Evolutionary conservation across 441 rosid species (phyloP).

Genomic region (Arabidopsis hybrid): DNA sequence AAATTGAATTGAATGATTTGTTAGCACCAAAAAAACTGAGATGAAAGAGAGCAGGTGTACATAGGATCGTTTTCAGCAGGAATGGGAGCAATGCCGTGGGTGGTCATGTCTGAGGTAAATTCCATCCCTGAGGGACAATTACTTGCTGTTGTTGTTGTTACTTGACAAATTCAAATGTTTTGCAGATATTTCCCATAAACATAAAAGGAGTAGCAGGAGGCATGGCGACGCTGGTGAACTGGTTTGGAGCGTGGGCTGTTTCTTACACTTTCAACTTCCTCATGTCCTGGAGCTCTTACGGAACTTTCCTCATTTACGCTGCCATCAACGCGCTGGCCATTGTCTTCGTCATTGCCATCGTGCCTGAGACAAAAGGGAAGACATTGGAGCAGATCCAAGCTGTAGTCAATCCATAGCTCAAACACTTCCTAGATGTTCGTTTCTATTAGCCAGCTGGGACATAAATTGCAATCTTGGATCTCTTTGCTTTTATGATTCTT

Average conservation of each 20-base stretch:
- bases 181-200: constrained; percentile 90
- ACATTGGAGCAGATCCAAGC: constrained; percentile 93
- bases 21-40: constrained; percentile 9
- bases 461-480: constrained; percentile 6
- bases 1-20: not conserved
- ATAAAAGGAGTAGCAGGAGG: constrained; percentile 93
- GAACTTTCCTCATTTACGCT: constrained; percentile 81
- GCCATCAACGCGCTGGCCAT: constrained; percentile 67
- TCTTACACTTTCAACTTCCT: constrained; percentile 93
- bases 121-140: not conserved
- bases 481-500: constrained; percentile 22
- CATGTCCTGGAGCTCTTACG: constrained; percentile 89
- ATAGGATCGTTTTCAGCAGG: constrained; percentile 86
- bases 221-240: constrained; percentile 84
- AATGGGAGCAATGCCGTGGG: constrained; percentile 98
- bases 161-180: not conserved
- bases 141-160: not conserved
- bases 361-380: constrained; percentile 96
- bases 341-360: constrained; percentile 62
- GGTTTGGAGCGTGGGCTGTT: constrained; percentile 94
- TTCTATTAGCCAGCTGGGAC: not conserved
- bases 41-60: constrained; percentile 58
- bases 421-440: constrained; percentile 5
- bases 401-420: constrained; percentile 60
- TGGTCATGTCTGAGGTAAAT: constrained; percentile 93